These are phyloP conservation scores for Amanita rimosa DNA, from an alignment of 768 basidiomycete species.

Conservation along the genomic window DNA sequence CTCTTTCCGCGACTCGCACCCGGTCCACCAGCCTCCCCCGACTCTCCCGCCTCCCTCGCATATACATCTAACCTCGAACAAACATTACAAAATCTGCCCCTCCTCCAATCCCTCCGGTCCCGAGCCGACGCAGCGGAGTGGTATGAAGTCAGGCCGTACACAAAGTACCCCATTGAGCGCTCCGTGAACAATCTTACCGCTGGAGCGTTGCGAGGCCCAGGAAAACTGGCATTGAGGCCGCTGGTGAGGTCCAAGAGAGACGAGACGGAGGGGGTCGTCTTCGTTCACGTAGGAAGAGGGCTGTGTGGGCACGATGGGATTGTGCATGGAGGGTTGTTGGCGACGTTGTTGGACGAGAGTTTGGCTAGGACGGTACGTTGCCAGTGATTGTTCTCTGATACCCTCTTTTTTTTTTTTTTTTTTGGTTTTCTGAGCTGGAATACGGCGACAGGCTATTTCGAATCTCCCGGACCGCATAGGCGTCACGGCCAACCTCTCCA, in stretches of 20 bases:
- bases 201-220: slow-evolving; percentile 80
- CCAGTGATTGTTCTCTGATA: not conserved
- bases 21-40: slow-evolving; percentile 42
- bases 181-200: slow-evolving; percentile 77
- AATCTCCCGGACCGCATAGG: slow-evolving; percentile 86
- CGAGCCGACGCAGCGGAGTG: slow-evolving; percentile 43
- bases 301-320: slow-evolving; percentile 94
- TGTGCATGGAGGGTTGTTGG: slow-evolving; percentile 85
- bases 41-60: slow-evolving; percentile 45
- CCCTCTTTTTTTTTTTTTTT: not conserved
- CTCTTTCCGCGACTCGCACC: slow-evolving; percentile 73
- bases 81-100: slow-evolving; percentile 51
- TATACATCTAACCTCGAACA: slow-evolving; percentile 55
- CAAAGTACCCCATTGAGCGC: slow-evolving; percentile 54
- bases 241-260: slow-evolving; percentile 65
- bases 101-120: slow-evolving; percentile 38
- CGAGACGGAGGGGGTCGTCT: slow-evolving; percentile 57
- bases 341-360: slow-evolving; percentile 82
- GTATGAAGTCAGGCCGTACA: slow-evolving; percentile 75
- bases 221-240: slow-evolving; percentile 72
- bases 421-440: not conserved
- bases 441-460: slow-evolving; percentile 53
- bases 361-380: slow-evolving; percentile 60
- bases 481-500: slow-evolving; percentile 77
- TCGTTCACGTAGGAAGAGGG: slow-evolving; percentile 78